Evolutionary conservation across 305 asterid species (phyloP).

Genomic region (Fraxinus baroniana): DNA sequence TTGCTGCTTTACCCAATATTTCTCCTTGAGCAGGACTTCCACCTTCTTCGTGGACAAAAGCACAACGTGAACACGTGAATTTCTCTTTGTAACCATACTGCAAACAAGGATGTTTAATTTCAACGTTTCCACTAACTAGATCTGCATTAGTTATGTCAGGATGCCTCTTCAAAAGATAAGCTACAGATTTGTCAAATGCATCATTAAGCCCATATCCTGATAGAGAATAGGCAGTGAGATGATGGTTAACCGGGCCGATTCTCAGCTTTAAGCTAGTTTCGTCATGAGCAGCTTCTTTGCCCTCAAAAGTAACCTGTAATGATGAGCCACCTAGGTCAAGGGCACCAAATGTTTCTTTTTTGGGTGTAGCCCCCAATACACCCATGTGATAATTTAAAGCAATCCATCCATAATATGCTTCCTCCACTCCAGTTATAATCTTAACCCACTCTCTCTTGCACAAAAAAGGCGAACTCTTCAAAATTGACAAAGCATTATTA

Average conservation of each 20-base stretch:
- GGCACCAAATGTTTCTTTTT: slow-evolving; percentile 55
- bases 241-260: slow-evolving; percentile 49
- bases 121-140: slow-evolving; percentile 35
- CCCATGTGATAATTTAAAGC: slow-evolving; percentile 53
- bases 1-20: slow-evolving; percentile 38
- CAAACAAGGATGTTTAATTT: slow-evolving; percentile 59
- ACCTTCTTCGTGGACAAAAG: slow-evolving; percentile 34
- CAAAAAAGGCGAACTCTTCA: slow-evolving; percentile 42
- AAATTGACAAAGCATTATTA: slow-evolving; percentile 44
- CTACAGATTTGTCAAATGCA: slow-evolving; percentile 62
- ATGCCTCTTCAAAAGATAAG: slow-evolving; percentile 41
- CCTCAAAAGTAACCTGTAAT: slow-evolving; percentile 61
- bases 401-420: slow-evolving; percentile 66
- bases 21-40: slow-evolving; percentile 40
- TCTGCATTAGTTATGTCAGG: slow-evolving; percentile 42
- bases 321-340: slow-evolving; percentile 70
- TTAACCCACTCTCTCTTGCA: slow-evolving; percentile 64
- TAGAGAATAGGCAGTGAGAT: slow-evolving; percentile 55
- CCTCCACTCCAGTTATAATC: slow-evolving; percentile 51
- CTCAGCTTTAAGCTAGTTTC: slow-evolving; percentile 54
- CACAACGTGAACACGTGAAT: slow-evolving; percentile 50
- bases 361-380: slow-evolving; percentile 45
- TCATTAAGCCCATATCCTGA: slow-evolving; percentile 65
- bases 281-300: slow-evolving; percentile 21
- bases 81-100: slow-evolving; percentile 60